Evolutionary conservation across 768 basidiomycete genomes (phyloP).

Genomic region (Boletus vermiculosoides): DNA sequence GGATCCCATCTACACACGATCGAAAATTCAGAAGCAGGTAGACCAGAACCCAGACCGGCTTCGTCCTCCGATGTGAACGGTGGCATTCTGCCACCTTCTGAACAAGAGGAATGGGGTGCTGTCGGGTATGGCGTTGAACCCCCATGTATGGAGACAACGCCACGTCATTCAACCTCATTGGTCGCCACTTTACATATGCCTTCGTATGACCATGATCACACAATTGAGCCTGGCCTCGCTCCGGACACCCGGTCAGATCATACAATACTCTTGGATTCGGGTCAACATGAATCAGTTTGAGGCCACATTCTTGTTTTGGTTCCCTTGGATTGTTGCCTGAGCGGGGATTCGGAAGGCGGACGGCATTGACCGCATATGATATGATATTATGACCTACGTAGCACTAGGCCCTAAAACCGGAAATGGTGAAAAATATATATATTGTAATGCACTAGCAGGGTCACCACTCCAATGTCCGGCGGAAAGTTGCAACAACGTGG

Average conservation of each 20-base stretch:
- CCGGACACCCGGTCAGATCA: conserved; percentile 27
- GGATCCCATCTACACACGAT: conserved; percentile 46
- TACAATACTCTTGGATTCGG: conserved; percentile 26
- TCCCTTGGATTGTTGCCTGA: conserved; percentile 9
- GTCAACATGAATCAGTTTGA: conserved; percentile 14
- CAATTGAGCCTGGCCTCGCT: conserved; percentile 14
- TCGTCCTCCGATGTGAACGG: conserved; percentile 33
- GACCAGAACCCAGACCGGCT: conserved; percentile 23
- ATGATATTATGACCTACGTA: conserved; percentile 11
- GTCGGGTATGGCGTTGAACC: conserved; percentile 41
- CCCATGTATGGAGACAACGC: conserved; percentile 40
- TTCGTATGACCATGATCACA: conserved; percentile 25
- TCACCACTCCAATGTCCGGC: not conserved
- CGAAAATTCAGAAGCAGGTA: conserved; percentile 17
- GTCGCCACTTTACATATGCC: conserved; percentile 20
- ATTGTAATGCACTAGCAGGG: conserved; percentile 2
- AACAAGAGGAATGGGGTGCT: conserved; percentile 38
- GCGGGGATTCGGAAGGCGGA: not conserved
- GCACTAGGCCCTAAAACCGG: not conserved
- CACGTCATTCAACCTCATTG: conserved; percentile 40
- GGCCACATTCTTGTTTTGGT: conserved; percentile 6
- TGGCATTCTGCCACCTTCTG: conserved; percentile 19
- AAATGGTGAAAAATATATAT: not conserved
- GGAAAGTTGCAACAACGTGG: not conserved
- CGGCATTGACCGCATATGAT: conserved; percentile 4